These are phyloP conservation scores for Monilinia fructicola DNA, from an alignment of 2,329 filamentous ascomycete genomes.

Conservation along the genomic window DNA sequence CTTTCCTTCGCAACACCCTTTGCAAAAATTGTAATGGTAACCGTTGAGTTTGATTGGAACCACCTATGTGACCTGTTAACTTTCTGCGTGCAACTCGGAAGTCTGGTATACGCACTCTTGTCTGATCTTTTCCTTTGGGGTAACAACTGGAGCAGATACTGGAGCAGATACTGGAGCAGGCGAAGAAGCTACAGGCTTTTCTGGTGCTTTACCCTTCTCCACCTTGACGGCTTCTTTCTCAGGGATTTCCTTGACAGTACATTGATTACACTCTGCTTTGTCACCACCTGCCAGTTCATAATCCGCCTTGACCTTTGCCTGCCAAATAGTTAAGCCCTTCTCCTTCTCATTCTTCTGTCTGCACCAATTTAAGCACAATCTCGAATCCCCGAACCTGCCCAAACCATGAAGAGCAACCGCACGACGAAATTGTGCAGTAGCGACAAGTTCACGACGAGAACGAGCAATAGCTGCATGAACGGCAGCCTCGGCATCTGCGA, in stretches of 20 bases:
- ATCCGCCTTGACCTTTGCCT: slow-evolving; percentile 54
- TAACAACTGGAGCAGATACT: slow-evolving; percentile 34
- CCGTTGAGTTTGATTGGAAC: slow-evolving; percentile 62
- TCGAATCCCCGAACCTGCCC: slow-evolving; percentile 71
- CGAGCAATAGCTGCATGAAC: slow-evolving; percentile 63
- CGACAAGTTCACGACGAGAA: slow-evolving; percentile 71
- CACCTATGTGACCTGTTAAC: slow-evolving; percentile 42
- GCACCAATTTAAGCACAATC: slow-evolving; percentile 64
- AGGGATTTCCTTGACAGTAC: slow-evolving; percentile 55
- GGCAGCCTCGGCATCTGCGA: slow-evolving; percentile 68
- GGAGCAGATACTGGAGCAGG: slow-evolving; percentile 3
- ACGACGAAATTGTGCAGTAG: slow-evolving; percentile 78
- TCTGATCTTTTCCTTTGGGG: slow-evolving; percentile 58
- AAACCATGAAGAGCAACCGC: slow-evolving; percentile 71
- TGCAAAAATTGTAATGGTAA: slow-evolving; percentile 64
- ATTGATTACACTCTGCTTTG: slow-evolving; percentile 48
- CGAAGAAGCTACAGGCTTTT: slow-evolving; percentile 19
- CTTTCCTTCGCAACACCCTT: slow-evolving; percentile 62
- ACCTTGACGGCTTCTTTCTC: slow-evolving; percentile 31
- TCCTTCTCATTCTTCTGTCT: slow-evolving; percentile 53
- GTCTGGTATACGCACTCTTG: slow-evolving; percentile 47
- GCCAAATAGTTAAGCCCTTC: slow-evolving; percentile 57
- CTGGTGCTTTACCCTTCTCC: slow-evolving; percentile 9
- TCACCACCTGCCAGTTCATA: slow-evolving; percentile 49
- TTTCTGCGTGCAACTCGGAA: background rate